A percentile compares a stretch with the other conserved stretches of the same genome.
phyloP scores from a whole-genome alignment of 208 protist genomes.

The Trypanosoma brucei region DNA sequence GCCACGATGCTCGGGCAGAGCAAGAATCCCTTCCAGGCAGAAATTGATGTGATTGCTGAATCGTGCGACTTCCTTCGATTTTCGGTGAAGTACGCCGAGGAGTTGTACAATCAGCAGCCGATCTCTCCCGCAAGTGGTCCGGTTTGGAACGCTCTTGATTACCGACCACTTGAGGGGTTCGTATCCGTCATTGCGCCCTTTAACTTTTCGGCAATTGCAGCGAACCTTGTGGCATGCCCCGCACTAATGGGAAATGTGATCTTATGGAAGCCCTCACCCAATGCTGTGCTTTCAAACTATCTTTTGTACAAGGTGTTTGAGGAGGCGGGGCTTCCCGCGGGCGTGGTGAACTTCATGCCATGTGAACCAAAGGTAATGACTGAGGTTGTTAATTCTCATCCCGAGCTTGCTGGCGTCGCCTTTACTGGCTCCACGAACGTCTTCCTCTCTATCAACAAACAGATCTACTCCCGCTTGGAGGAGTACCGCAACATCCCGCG shows the following conservation, averaged over 20 bases:
- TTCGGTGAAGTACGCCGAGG: slow-evolving; percentile 92
- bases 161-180: slow-evolving; percentile 96
- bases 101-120: slow-evolving; percentile 91
- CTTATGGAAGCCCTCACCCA: slow-evolving; percentile 95
- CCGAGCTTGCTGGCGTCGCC: slow-evolving; percentile 89
- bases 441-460: slow-evolving; percentile 91
- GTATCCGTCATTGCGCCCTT: slow-evolving; percentile 95
- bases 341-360: slow-evolving; percentile 95
- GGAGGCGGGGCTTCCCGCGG: slow-evolving; percentile 93
- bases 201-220: slow-evolving; percentile 98
- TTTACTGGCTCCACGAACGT: slow-evolving; percentile 96
- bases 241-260: slow-evolving; percentile 96
- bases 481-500: slow-evolving; percentile 92
- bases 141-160: slow-evolving; percentile 94
- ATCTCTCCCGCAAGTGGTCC: slow-evolving; percentile 52
- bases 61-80: slow-evolving; percentile 95
- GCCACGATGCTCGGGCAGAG: slow-evolving; percentile 95
- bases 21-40: slow-evolving; percentile 97
- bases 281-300: slow-evolving; percentile 91
- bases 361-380: slow-evolving; percentile 77
- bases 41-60: slow-evolving; percentile 96
- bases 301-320: slow-evolving; percentile 91
- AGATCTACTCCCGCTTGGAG: slow-evolving; percentile 87
- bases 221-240: slow-evolving; percentile 92
- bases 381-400: slow-evolving; percentile 60